Evolutionary conservation across 192 early-diverging fungal species (phyloP), one percentile per base, ranked within the genome.

Genomic region (Coemansia sp.): DNA sequence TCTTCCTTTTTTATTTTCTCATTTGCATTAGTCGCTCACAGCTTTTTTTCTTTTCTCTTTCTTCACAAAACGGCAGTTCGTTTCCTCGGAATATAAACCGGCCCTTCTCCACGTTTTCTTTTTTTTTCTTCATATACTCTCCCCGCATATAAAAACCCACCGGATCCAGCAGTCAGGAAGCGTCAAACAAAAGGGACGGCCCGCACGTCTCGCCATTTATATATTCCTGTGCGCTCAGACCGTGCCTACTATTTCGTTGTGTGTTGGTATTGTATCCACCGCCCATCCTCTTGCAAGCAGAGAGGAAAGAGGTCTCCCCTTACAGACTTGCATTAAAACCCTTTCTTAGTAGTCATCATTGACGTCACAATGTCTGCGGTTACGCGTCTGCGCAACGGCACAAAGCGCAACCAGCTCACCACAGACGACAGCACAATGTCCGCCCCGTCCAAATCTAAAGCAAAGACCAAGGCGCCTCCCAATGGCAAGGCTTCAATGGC

Each of bases 301-400:
- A 1, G 24, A 53, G 51, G 24, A 30, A 23, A 8, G 48, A 6
- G 48, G 46, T 2, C 5, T 24, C 51, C 30, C 30, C 30, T 30
- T 30, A 30, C 30, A 30, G 3, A 30, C 30, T 30, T 30, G 30
- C 30, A 30, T 30, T 30, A 30, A 1, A 30, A 30, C 30, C 30
- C 30, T n/a, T 18, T 20, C n/a, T 12, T 20, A 49, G 46, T 18
- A 49, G 30, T 14, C 39, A 26, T 44, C 60, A 30, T 10, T 39
- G 14, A 34, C 24, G 33, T 12, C 41, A 43, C 33, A 36, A 80
- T 81, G 78, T 81, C 78, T 58, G 70, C 78, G 2, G 71, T 72
- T 66, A 73, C 71, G 49, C 78, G 78, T 46, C 64, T 72, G 24
- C 78, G 78, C 52, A 73, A 51, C 64, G 75, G 69, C 20, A 65